A percentile compares a stretch with the other conserved stretches of the same genome.
Evolutionary conservation across 2,329 filamentous ascomycete genomes (phyloP).

Genomic region (Fusarium sp.): DNA sequence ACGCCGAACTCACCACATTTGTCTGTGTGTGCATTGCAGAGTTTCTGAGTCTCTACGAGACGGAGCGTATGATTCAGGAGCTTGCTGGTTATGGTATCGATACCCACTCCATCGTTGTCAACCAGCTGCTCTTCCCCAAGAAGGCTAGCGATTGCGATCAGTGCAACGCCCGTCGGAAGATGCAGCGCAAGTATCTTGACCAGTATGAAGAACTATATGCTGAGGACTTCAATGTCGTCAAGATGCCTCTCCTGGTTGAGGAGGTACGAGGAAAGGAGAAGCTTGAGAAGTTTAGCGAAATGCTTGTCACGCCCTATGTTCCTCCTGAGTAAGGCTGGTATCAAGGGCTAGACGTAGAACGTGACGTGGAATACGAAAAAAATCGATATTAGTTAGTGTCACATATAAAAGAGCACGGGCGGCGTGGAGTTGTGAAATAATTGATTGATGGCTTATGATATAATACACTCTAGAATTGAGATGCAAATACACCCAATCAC

Average conservation of each 20-base stretch:
- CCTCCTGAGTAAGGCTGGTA: conserved; percentile 61
- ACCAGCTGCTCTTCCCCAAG: conserved; percentile 94
- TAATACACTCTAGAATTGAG: conserved; percentile 9
- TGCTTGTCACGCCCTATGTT: conserved; percentile 80
- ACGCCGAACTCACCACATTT: conserved; percentile 93
- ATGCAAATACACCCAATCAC: conserved; percentile 17
- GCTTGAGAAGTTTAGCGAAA: conserved; percentile 88
- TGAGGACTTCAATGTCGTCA: conserved; percentile 94
- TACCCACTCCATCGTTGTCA: conserved; percentile 96
- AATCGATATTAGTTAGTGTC: conserved; percentile 5
- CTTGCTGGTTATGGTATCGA: conserved; percentile 92
- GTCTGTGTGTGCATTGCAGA: conserved; percentile 99
- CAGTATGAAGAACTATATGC: conserved; percentile 99
- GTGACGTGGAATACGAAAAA: background rate
- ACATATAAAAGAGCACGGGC: conserved; percentile 14
- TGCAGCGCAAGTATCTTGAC: conserved; percentile 99
- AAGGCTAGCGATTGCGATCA: conserved; percentile 88
- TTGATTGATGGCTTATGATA: conserved; percentile 29
- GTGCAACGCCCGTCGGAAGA: conserved; percentile 92
- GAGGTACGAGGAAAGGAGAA: conserved; percentile 96
- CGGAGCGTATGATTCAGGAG: conserved; percentile 99
- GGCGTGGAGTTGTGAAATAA: conserved; percentile 27
- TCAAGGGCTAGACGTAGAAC: background rate
- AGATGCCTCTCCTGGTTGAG: conserved; percentile 95
- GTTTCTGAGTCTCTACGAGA: conserved; percentile 96